Conservation (phyloP, 495 filamentous ascomycete genomes). For the Schizothecium vesticola region DNA sequence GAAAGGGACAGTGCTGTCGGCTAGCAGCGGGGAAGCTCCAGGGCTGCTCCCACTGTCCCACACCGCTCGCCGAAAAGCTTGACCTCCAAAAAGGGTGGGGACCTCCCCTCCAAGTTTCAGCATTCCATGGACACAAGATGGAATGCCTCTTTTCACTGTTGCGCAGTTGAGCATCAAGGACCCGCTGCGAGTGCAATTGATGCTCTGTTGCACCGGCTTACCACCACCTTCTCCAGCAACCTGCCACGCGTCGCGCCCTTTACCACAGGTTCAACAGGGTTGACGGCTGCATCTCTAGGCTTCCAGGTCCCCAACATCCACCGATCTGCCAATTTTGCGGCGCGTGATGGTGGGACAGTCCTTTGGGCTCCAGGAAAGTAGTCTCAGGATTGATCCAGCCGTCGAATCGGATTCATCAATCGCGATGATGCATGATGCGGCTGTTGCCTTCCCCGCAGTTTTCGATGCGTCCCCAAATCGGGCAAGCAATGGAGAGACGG, state of each 20-base stretch:
- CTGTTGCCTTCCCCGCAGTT: conserved; percentile 11
- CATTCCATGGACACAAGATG: neutral
- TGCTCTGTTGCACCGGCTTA: neutral
- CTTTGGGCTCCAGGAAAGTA: neutral
- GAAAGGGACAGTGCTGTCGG: neutral
- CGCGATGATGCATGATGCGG: conserved; percentile 8
- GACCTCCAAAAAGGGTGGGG: neutral
- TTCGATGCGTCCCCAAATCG: conserved; percentile 5
- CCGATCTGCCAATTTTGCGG: neutral
- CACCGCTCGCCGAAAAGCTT: neutral
- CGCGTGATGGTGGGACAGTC: neutral
- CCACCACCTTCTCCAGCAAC: neutral
- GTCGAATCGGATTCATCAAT: conserved; percentile 13
- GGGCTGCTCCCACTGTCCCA: no score
- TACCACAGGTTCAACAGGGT: neutral
- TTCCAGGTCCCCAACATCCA: neutral
- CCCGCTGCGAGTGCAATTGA: neutral
- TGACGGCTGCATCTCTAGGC: neutral
- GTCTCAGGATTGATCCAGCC: neutral
- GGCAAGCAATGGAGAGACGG: conserved; percentile 1
- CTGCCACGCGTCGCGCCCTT: neutral
- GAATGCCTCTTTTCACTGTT: neutral
- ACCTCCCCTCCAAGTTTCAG: neutral
- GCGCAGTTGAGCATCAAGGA: neutral
- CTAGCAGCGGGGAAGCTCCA: neutral